Evolutionary conservation across 2,329 filamentous ascomycete genomes (phyloP).

Genomic region (Coniochaeta hoffmannii): DNA sequence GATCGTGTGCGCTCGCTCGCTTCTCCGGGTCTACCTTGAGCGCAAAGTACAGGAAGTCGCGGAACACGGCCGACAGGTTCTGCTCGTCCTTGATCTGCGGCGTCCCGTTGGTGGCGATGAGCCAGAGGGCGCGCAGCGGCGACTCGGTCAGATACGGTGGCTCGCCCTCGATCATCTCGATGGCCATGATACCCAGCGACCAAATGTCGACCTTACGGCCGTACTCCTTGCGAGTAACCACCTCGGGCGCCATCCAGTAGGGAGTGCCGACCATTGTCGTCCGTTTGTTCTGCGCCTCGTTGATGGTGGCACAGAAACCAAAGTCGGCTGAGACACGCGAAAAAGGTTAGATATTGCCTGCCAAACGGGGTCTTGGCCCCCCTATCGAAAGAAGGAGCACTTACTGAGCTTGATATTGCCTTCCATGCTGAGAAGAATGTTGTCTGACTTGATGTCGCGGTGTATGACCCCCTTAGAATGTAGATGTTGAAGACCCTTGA

Average conservation of each 20-base stretch:
- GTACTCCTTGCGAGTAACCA: slow-evolving; percentile 95
- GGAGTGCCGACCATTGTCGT: slow-evolving; percentile 99
- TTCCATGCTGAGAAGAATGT: slow-evolving; percentile 87
- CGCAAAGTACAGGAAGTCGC: slow-evolving; percentile 86
- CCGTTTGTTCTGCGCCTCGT: slow-evolving; percentile 92
- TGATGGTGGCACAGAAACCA: slow-evolving; percentile 97
- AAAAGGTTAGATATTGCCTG: slow-evolving; percentile 3
- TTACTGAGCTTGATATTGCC: slow-evolving; percentile 96
- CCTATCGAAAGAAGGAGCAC: slow-evolving; percentile 30
- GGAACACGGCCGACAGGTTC: slow-evolving; percentile 71
- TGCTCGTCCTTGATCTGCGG: slow-evolving; percentile 92
- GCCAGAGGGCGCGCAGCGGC: slow-evolving; percentile 82
- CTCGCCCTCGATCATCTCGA: slow-evolving; percentile 99
- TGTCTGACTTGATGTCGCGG: slow-evolving; percentile 98
- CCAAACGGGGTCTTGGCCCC: neutral
- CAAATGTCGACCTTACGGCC: slow-evolving; percentile 98
- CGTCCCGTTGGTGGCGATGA: slow-evolving; percentile 96
- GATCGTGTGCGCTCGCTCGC: slow-evolving; percentile 87
- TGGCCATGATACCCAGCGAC: slow-evolving; percentile 98
- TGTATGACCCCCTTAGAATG: slow-evolving; percentile 98
- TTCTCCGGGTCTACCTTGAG: slow-evolving; percentile 97
- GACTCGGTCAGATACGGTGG: slow-evolving; percentile 95
- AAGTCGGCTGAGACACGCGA: slow-evolving; percentile 65
- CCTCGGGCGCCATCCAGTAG: slow-evolving; percentile 99
- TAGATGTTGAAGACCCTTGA: slow-evolving; percentile 86